Evolutionary conservation across 345 rosid species (phyloP).

Genomic region (Brassica juncea): DNA sequence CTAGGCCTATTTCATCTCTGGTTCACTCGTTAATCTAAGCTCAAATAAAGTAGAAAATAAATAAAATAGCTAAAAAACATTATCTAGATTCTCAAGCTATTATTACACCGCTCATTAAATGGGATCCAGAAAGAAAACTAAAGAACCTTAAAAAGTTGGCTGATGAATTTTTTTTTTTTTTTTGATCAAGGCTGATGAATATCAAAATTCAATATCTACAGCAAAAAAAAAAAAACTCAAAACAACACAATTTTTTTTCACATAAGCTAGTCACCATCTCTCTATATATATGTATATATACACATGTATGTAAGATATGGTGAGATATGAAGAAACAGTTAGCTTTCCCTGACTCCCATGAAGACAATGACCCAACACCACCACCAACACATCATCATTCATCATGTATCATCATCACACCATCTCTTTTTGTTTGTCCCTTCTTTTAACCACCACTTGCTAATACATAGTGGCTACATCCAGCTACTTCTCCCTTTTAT

Average conservation of each 20-base stretch:
- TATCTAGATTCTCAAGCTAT: slow-evolving; percentile 34
- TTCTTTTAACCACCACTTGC: slow-evolving; percentile 36
- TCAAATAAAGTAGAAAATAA: not conserved
- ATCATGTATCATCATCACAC: slow-evolving; percentile 29
- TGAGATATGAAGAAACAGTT: slow-evolving; percentile 62
- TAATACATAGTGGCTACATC: slow-evolving; percentile 10
- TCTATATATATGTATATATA: not conserved
- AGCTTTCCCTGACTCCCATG: slow-evolving; percentile 67
- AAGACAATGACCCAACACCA: slow-evolving; percentile 58
- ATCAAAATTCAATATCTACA: slow-evolving; percentile 16
- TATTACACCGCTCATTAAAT: slow-evolving; percentile 32
- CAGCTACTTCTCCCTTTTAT: slow-evolving; percentile 25
- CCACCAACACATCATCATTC: slow-evolving; percentile 31
- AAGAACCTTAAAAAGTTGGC: slow-evolving; percentile 32
- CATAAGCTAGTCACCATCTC: slow-evolving; percentile 27
- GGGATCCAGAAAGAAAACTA: slow-evolving; percentile 26
- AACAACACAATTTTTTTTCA: slow-evolving; percentile 10
- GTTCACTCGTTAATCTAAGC: slow-evolving; percentile 32
- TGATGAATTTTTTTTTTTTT: not conserved
- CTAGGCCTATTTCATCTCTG: slow-evolving; percentile 18
- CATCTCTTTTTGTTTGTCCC: slow-evolving; percentile 24
- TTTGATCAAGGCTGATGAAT: not conserved
- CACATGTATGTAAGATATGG: slow-evolving; percentile 42
- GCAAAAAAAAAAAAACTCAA: not conserved
- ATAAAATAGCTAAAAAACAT: slow-evolving; percentile 11